phyloP scores from a whole-genome alignment of 345 rosid genomes.

The Erysimum cheiranthoides region DNA sequence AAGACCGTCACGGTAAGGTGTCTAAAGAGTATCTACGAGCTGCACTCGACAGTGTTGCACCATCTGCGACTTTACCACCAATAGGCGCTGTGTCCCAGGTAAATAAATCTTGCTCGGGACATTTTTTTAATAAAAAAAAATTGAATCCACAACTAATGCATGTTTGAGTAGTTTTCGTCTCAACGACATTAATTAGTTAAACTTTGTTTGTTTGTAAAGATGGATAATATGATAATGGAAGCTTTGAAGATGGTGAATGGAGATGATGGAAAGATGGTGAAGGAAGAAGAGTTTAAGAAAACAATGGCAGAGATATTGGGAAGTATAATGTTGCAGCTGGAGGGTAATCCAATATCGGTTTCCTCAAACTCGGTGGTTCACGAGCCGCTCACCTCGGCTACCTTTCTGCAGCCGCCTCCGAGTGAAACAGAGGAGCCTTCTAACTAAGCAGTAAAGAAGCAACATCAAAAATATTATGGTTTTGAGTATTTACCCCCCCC shows the following conservation, averaged over 20 bases:
- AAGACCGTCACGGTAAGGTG: conserved; percentile 71
- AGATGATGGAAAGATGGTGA: conserved; percentile 79
- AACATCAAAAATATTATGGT: conserved; percentile 15
- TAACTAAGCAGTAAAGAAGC: conserved; percentile 15
- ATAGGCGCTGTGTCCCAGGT: conserved; percentile 84
- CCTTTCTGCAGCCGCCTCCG: conserved; percentile 58
- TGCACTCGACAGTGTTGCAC: conserved; percentile 71
- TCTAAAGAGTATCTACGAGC: conserved; percentile 66
- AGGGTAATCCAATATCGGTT: conserved; percentile 69
- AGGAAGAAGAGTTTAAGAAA: conserved; percentile 91
- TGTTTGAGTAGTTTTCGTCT: neutral
- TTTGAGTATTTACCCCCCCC: conserved; percentile 24
- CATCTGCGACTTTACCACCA: conserved; percentile 86
- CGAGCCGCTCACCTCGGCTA: conserved; percentile 76
- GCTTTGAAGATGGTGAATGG: conserved; percentile 63
- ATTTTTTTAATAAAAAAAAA: too few relatives aligned
- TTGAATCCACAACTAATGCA: too few relatives aligned
- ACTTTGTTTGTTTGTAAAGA: conserved; percentile 46
- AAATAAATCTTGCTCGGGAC: conserved; percentile 23
- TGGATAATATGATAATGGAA: conserved; percentile 65
- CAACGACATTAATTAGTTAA: conserved; percentile 10
- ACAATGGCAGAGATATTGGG: conserved; percentile 70
- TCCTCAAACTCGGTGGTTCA: conserved; percentile 89
- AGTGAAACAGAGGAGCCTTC: conserved; percentile 37
- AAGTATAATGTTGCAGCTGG: conserved; percentile 83